phyloP scores from a whole-genome alignment of 2,329 filamentous ascomycete species.

The Sarocladium brachiariae region DNA sequence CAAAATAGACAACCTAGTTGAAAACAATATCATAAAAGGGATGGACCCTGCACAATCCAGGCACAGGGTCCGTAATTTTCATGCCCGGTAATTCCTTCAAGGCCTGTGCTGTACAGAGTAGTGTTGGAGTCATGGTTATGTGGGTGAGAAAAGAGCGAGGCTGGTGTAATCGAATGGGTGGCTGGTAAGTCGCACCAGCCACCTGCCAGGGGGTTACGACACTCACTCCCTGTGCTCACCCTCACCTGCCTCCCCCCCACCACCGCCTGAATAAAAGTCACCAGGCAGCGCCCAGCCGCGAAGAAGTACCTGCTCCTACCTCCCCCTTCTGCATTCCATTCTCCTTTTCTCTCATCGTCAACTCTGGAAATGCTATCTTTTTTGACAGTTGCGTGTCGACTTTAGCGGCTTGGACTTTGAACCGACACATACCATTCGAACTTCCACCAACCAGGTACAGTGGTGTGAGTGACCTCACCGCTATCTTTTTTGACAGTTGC shows the following conservation, averaged over 20 bases:
- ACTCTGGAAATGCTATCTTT: no score
- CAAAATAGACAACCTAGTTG: no score
- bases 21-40: no score
- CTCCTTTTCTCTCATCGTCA: background rate
- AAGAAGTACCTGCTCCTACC: slow-evolving; percentile 1
- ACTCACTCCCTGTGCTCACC: no score
- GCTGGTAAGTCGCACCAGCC: slow-evolving; percentile 5
- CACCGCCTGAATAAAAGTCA: slow-evolving; percentile 7
- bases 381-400: no score
- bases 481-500: no score
- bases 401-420: slow-evolving; percentile 2
- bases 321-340: background rate
- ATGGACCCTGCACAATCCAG: slow-evolving; percentile 1
- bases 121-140: background rate
- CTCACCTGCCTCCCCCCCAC: background rate
- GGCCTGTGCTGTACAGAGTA: slow-evolving; percentile 4
- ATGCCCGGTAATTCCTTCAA: no score
- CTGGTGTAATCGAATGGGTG: slow-evolving; percentile 12
- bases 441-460: background rate
- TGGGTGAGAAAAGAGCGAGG: slow-evolving; percentile 7
- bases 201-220: background rate
- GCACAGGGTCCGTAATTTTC: background rate
- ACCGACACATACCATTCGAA: background rate
- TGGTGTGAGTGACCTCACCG: slow-evolving; percentile 9
- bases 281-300: slow-evolving; percentile 6